Evolutionary conservation across 1,284 basidiomycete genomes (phyloP).

Genomic region (Trichosporon ovoides): DNA sequence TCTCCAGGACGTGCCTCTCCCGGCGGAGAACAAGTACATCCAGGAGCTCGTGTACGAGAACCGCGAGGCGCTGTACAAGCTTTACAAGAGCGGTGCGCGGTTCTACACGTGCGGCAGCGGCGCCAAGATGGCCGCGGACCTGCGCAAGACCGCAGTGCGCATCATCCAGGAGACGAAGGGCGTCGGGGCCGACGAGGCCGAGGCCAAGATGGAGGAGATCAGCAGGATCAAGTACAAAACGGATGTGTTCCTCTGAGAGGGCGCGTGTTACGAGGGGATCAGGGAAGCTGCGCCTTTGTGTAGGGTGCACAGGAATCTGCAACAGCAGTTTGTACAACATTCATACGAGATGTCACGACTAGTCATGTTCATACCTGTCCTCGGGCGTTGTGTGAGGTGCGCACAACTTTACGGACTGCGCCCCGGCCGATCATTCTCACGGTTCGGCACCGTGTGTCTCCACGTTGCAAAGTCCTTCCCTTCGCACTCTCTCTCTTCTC

Average conservation of each 20-base stretch:
- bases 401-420: no score
- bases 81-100: conserved; percentile 49
- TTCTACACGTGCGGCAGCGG: conserved; percentile 53
- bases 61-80: conserved; percentile 42
- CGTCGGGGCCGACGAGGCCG: not conserved
- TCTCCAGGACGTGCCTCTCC: not conserved
- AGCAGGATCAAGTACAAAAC: conserved; percentile 1
- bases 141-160: conserved; percentile 1
- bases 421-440: no score
- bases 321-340: no score
- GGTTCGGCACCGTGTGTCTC: no score
- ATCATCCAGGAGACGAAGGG: conserved; percentile 1
- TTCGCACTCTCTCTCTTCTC: no score
- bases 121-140: conserved; percentile 6
- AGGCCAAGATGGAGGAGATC: conserved; percentile 3
- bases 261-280: no score
- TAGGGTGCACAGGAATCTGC: no score
- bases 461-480: no score
- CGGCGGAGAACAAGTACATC: conserved; percentile 53
- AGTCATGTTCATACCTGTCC: no score
- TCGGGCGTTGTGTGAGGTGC: no score
- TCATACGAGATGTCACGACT: no score
- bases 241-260: conserved; percentile 3
- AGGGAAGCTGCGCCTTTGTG: no score
- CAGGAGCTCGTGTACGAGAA: conserved; percentile 53